Conservation (phyloP, 2,329 filamentous ascomycete genomes). For the Aureobasidium musti region DNA sequence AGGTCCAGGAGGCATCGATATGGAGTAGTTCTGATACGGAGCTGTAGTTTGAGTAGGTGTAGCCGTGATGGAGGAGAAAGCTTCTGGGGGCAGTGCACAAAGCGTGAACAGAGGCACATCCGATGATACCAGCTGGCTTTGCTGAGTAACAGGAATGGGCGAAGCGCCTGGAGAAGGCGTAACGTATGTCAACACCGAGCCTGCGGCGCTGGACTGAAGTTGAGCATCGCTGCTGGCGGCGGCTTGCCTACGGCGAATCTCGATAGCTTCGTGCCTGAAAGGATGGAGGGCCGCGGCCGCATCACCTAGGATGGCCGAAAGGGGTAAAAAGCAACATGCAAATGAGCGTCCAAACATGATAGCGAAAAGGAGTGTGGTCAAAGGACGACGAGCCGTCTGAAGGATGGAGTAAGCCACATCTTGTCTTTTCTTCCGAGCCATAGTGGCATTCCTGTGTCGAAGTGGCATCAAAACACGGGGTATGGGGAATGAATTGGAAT, state of each 20-base stretch:
- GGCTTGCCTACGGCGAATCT: constrained; percentile 35
- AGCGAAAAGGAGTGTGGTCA: not conserved
- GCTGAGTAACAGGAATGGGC: constrained; percentile 45
- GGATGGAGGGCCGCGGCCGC: constrained; percentile 33
- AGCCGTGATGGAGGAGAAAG: constrained; percentile 38
- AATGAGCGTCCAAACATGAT: not conserved
- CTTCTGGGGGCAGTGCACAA: constrained; percentile 46
- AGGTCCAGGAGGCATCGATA: constrained; percentile 39
- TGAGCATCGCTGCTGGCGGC: constrained; percentile 31
- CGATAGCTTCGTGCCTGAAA: constrained; percentile 39
- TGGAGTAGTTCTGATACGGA: constrained; percentile 45
- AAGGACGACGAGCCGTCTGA: not conserved
- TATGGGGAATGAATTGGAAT: constrained; percentile 17
- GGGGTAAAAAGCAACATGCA: constrained; percentile 1
- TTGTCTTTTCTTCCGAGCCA: constrained; percentile 10
- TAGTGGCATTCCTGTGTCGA: constrained; percentile 7
- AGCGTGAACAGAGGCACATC: constrained; percentile 48
- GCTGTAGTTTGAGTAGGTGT: constrained; percentile 38
- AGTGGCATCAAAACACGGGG: constrained; percentile 14
- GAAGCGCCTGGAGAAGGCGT: constrained; percentile 49
- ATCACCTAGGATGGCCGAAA: constrained; percentile 1
- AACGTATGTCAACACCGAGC: constrained; percentile 43
- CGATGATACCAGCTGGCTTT: constrained; percentile 49
- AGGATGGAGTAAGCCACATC: constrained; percentile 21
- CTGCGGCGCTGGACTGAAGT: constrained; percentile 20